Evolutionary conservation across 2,329 filamentous ascomycete genomes (phyloP), one percentile per base, ranked within the genome.

Genomic region (Alternaria infectoria): DNA sequence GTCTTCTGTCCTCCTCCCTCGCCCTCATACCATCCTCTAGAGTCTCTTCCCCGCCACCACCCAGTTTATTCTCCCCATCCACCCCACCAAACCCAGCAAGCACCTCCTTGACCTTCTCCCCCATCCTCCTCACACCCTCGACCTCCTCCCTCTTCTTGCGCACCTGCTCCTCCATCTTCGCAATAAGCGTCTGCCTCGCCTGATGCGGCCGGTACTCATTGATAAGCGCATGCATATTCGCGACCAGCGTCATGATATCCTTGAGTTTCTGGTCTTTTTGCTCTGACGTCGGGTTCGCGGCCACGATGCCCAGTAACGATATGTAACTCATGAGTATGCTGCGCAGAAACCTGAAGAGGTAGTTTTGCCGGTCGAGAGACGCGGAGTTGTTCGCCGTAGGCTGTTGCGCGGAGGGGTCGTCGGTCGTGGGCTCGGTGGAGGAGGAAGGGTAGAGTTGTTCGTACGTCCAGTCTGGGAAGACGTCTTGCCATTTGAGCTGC

Each of bases 181-280:
- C 82, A 30, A 97, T 97, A 61, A 97, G 84, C 26, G 90, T 93
- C 82, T 97, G 94, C 47, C 95, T 84, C 23, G 94, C 93, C 81
- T 98, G 95, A 77, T 97, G 94, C 10, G 94, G 94, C 30, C 95
- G 87, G 81, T 97, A 98, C 79, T 97, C 90, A 79, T 99, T 99
- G 69, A 98, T 89, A 57, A 97, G 86, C 74, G 96, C 93, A 80
- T 97, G 93, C 74, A 96, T 91, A 79, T 98, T 98, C 79, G 95
- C 90, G 67, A 97, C 90, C 26, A 98, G 83, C 15, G 90, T 93
- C 72, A 91, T 87, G 30, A 99, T 81, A 78, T 98, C 91, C 47
- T 88, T 84, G 49, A 95, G 86, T 77, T 97, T 97, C 45, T 88
- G 86, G 36, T 87, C 84, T 55, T 89, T 91, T 25, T 87, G 84